Evolutionary conservation across 2,329 filamentous ascomycete genomes (phyloP), one percentile per base, ranked within the genome.

Genomic region (Xylariaceae sp.): DNA sequence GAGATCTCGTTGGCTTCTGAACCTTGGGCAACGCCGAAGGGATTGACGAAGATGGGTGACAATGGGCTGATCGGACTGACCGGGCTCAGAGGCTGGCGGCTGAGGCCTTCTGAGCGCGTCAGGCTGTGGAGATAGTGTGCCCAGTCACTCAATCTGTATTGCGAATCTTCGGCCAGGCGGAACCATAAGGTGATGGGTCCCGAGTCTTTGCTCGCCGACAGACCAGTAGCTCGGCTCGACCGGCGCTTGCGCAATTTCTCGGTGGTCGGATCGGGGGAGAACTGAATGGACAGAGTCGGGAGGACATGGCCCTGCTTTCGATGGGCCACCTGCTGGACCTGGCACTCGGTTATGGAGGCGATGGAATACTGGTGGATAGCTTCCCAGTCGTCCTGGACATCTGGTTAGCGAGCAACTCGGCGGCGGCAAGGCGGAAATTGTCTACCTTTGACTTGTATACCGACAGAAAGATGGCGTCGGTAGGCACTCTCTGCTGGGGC

Each of bases 211-310:
- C 58, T 66, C 5, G 61, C 55, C 8, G 68, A 68, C 15, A 81
- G 59, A 3, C 72, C 72, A 4, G 72, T 68, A 3, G 77, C 73
- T 39, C 77, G 67, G 44, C 77, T 81, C 29, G 77, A 81, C 39
- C 77, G 67, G 31, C 77, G 70, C 47, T 80, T 81, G 35, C 74
- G 70, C 42, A 77, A 61, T 51, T 75, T 79, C 43, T 80, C 75
- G 23, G 67, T 63, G 7, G 56, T 46, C 1, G 67, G 61, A 43
- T 72, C 68, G 14, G 65, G 63, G 15, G 65, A 63, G 30, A 81
- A 58, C 42, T 63, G 72, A 23, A 81, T 51, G 29, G 78, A 61
- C 10, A 82, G 64, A 5, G 77, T 81, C 2, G 75, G 75, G 6
- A 76, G 56, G 4, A 70, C 62, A 9, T 72, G 68, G 1, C 70